Base-by-base conservation (phyloP, 179 eudicot genomes). In the Spinacia oleracea region DNA sequence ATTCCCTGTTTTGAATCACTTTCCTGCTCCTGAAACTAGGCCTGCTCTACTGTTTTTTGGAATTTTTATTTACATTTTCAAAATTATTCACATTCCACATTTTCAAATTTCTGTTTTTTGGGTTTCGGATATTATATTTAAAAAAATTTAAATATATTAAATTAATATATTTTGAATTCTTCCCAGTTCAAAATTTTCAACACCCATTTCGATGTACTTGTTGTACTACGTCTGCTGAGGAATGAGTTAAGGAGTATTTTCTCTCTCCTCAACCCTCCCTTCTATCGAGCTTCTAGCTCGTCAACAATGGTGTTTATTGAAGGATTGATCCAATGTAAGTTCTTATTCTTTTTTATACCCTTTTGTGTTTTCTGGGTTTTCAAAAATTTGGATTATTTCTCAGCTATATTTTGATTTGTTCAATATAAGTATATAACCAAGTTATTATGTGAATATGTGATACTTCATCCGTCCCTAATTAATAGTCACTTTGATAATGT, bases 251-350 rank as follows among this genome's bases (percentile, higher is more conserved):
- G 11, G 14, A 29, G 14, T 4, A 21, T 27, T 56, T 14, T 51
- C 40, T 68, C 45, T 78, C 67, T 50, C n/a, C 46, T 50, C 42
- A 9, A n/a, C n/a, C n/a, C 9, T 14, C 60, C 7, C 48, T 63
- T 25, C 51, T 48, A 58, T 72, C 69, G 60, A 78, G 70, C 70
- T 78, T n/a, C 9, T 7, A 62, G 77, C 77, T 79, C 77, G 12
- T 20, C 67, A 64, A 20, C 82, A 14, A 79, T 79, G 82, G 82
- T 18, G 81, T 65, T 63, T 65, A 5, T 51, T 46, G 3, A 14
- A 9, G 31, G 5, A 63, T 65, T 72, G 0, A 63, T 2, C 45
- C 2, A 9, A 32, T 34, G 76, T 73, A 35, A 60, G 63, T 23
- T 5, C 14, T 64, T 5, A 20, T 63, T 51, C 32, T 10, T 1